These are phyloP conservation scores for Kodamaea kaohsiungensis DNA, from an alignment of 805 yeast species.

Conservation along the genomic window DNA sequence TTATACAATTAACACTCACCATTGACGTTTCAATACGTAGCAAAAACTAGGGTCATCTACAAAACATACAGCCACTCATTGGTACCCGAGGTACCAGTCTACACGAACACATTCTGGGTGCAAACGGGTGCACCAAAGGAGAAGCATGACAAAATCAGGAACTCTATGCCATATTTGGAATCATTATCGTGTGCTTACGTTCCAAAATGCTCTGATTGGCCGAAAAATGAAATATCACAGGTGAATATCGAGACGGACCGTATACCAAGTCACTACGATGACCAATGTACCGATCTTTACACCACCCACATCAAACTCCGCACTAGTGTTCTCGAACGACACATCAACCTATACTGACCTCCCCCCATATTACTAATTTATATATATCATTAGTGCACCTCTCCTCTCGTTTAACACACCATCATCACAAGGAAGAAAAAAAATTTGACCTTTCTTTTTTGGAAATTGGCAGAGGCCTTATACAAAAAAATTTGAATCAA, in stretches of 20 bases:
- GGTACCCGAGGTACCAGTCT: background rate
- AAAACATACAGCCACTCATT: too few species aligned
- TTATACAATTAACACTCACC: too few species aligned
- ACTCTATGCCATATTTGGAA: background rate
- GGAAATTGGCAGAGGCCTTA: background rate
- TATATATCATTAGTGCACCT: too few species aligned
- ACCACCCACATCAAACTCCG: background rate
- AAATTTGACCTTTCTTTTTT: background rate
- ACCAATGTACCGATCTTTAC: background rate
- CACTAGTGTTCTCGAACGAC: background rate
- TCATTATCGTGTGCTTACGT: constrained; percentile 21
- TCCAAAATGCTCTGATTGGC: constrained; percentile 5
- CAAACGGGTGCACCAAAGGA: background rate
- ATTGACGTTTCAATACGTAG: too few species aligned
- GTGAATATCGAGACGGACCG: background rate
- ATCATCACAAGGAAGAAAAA: background rate
- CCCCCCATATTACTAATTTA: background rate
- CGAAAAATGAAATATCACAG: constrained; percentile 1
- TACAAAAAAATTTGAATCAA: background rate
- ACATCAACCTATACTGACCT: background rate
- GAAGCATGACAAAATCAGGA: background rate
- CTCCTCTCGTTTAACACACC: background rate
- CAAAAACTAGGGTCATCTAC: background rate
- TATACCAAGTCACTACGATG: too few species aligned
- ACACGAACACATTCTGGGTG: background rate